A percentile compares a stretch with the other conserved stretches of the same genome.
These are phyloP conservation scores for Coniochaeta pulveracea DNA, from an alignment of 2,329 filamentous ascomycete species.

Conservation along the genomic window DNA sequence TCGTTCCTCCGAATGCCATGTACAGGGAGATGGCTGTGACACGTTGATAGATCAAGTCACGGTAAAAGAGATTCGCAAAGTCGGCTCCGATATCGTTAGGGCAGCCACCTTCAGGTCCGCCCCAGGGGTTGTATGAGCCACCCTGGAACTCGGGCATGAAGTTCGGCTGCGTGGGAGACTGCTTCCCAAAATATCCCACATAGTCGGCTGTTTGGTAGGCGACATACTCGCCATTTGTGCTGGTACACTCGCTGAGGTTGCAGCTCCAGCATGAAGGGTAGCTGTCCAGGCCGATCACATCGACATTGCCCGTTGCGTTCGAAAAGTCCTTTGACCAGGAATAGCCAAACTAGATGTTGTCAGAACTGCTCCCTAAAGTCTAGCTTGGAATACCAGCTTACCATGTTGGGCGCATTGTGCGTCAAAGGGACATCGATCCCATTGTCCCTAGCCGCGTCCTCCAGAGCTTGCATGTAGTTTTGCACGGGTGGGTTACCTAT, in stretches of 20 bases:
- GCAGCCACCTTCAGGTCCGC: conserved; percentile 44
- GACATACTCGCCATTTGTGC: conserved; percentile 46
- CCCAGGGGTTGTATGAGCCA: conserved; percentile 51
- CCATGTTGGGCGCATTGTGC: conserved; percentile 49
- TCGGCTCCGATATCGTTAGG: conserved; percentile 41
- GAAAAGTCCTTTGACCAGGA: conserved; percentile 52
- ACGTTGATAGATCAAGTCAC: conserved; percentile 47
- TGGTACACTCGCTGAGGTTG: conserved; percentile 47
- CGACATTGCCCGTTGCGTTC: conserved; percentile 42
- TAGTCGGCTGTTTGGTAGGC: conserved; percentile 27
- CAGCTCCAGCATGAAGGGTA: conserved; percentile 52
- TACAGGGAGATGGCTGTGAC: conserved; percentile 50
- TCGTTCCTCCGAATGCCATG: conserved; percentile 55
- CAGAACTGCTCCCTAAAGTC: too few species aligned
- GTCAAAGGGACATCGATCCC: conserved; percentile 48
- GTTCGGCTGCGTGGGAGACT: conserved; percentile 30
- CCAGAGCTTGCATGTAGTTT: conserved; percentile 45
- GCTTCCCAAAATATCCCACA: conserved; percentile 15
- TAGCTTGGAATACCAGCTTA: too few species aligned
- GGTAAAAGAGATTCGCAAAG: conserved; percentile 54
- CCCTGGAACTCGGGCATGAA: conserved; percentile 51
- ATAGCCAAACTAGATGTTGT: conserved; percentile 29
- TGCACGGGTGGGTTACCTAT: conserved; percentile 35
- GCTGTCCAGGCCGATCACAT: conserved; percentile 39
- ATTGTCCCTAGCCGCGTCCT: conserved; percentile 38